These are phyloP conservation scores for Calocybe cyanea DNA, from an alignment of 768 basidiomycete species.

Conservation along the genomic window DNA sequence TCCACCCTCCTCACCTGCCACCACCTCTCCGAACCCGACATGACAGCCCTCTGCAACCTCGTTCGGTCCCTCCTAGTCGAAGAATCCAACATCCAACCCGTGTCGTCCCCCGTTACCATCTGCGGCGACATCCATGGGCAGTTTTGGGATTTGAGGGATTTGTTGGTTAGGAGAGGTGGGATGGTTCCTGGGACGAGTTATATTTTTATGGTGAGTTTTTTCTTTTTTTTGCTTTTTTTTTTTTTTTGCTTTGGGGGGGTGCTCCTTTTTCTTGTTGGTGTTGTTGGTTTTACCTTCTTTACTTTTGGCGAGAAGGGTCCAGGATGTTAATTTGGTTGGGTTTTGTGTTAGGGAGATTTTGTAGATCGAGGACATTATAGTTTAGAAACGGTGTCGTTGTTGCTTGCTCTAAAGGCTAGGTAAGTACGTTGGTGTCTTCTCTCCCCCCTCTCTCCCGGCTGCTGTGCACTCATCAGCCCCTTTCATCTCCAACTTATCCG, in stretches of 20 bases:
- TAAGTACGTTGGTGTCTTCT: conserved; percentile 24
- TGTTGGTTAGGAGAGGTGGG: conserved; percentile 83
- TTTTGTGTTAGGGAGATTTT: conserved; percentile 78
- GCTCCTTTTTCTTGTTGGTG: background rate
- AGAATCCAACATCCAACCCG: conserved; percentile 96
- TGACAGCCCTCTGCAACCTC: conserved; percentile 89
- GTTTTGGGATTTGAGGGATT: conserved; percentile 94
- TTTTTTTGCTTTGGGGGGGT: conserved; percentile 12
- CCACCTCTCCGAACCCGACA: conserved; percentile 86
- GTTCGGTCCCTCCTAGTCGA: conserved; percentile 90
- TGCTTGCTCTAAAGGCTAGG: conserved; percentile 89
- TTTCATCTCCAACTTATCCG: background rate
- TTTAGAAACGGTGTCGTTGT: conserved; percentile 87
- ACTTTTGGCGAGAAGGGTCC: too few relatives aligned
- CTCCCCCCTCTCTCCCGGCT: background rate
- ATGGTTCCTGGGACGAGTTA: conserved; percentile 86
- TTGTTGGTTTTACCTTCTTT: too few relatives aligned
- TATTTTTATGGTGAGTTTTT: conserved; percentile 89
- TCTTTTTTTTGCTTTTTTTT: conserved; percentile 28
- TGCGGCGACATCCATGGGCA: conserved; percentile 98
- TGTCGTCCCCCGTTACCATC: conserved; percentile 91
- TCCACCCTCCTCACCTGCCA: conserved; percentile 82
- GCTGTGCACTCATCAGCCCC: background rate
- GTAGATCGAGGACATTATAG: conserved; percentile 97
- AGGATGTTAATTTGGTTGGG: conserved; percentile 3